phyloP scores from a whole-genome alignment of 2,329 filamentous ascomycete genomes.

The Xylaria multiplex region DNA sequence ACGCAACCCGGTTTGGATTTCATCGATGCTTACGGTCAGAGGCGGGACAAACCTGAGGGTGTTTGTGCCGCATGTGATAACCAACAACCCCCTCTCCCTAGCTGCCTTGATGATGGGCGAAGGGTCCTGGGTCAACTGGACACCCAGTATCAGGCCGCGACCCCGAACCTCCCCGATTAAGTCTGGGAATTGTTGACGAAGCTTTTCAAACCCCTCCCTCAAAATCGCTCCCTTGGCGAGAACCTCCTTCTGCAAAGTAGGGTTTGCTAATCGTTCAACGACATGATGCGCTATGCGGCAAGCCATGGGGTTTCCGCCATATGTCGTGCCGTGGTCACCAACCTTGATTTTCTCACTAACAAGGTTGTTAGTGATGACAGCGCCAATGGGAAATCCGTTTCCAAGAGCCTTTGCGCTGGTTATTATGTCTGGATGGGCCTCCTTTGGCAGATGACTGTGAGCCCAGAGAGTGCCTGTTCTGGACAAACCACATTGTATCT shows the following conservation, averaged over 20 bases:
- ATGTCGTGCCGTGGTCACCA: conserved; percentile 93
- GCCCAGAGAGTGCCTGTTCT: conserved; percentile 93
- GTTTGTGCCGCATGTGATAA: conserved; percentile 94
- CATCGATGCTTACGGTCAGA: conserved; percentile 79
- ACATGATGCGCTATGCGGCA: conserved; percentile 88
- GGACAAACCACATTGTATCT: conserved; percentile 94
- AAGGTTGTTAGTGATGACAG: conserved; percentile 69
- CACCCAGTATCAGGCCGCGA: conserved; percentile 83
- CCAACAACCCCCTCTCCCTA: conserved; percentile 83
- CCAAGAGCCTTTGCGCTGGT: conserved; percentile 96
- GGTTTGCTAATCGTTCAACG: conserved; percentile 77
- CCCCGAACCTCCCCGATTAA: conserved; percentile 84
- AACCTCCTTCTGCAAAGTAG: conserved; percentile 75
- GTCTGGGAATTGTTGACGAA: conserved; percentile 66
- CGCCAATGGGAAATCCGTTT: conserved; percentile 95
- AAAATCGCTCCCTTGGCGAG: conserved; percentile 69
- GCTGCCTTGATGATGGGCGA: conserved; percentile 82
- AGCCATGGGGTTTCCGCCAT: conserved; percentile 90
- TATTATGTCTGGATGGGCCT: conserved; percentile 91
- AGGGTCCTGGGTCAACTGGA: conserved; percentile 82
- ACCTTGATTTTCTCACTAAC: conserved; percentile 73
- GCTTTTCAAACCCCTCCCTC: conserved; percentile 57
- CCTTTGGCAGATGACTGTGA: conserved; percentile 74
- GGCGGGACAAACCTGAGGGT: conserved; percentile 92
- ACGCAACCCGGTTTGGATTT: conserved; percentile 80